Evolutionary conservation across 306 rosid species (phyloP), one percentile per base, ranked within the genome.

Genomic region (Glycine tomentella): DNA sequence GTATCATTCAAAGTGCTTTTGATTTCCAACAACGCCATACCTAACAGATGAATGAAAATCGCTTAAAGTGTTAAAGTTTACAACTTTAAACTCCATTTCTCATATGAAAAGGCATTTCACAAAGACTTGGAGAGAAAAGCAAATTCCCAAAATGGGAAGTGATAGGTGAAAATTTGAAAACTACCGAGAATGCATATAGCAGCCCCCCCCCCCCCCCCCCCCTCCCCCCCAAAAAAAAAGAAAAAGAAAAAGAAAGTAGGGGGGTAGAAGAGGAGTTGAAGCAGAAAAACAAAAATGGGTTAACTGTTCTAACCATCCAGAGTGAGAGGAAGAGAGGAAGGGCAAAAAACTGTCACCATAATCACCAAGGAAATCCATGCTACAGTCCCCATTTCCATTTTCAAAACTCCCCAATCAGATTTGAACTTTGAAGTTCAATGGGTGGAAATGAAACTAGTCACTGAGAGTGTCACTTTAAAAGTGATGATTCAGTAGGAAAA

Each of bases 21-120:
- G 15, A 96, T 88, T 79, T 92, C 97, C 91, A 96, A 85, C 91
- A 93, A 89, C 34, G 96, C 62, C 55, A 90, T 52, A 82, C 99
- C 99, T 96, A 82, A 40, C 59, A 77, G 16, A 74, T 25, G 46
- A 84, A 82, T 6, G 51, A 69, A 75, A 69, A 50, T 4, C 7
- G 6, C 58, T 20, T 69, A 17, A 25, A 25, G 31, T 25, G 31
- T 25, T 1, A 25, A 80, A 84, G 82, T 20, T 74, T 50, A 1
- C 25, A 82, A 73, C 84, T 84, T 82, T 68, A 51, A 55, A 51
- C 74, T 75, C 50, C 55, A 15, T 31, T 69, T 36, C 3, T 50
- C n/a, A 16, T 7, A 9, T 2, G 38, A 5, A 63, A 38, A 13
- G 31, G 25, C 34, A 51, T 13, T 64, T 20, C 49, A 65, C 9